These are phyloP conservation scores for Candida coleopterorum DNA, from an alignment of 805 yeast species.

Conservation along the genomic window DNA sequence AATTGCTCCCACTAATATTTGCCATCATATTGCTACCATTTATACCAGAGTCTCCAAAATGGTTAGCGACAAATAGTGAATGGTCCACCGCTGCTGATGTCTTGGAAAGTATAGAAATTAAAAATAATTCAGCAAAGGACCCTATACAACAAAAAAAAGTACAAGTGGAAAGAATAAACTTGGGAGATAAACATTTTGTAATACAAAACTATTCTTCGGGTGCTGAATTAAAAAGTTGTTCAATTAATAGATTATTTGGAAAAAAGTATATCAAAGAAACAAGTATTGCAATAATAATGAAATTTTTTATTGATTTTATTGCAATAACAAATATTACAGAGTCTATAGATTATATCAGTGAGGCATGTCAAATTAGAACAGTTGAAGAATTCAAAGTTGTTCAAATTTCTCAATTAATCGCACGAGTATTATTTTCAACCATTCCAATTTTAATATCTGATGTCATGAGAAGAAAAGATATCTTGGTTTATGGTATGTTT, in stretches of 20 bases:
- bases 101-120: constrained; percentile 8
- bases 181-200: constrained; percentile 19
- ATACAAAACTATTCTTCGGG: constrained; percentile 21
- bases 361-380: constrained; percentile 41
- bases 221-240: constrained; percentile 15
- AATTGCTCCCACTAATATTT: constrained; percentile 16
- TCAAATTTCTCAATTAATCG: constrained; percentile 22
- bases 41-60: constrained; percentile 30
- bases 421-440: constrained; percentile 37
- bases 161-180: constrained; percentile 6
- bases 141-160: constrained; percentile 13
- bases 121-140: constrained; percentile 9
- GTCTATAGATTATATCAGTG: constrained; percentile 43
- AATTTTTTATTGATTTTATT: constrained; percentile 41
- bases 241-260: constrained; percentile 29
- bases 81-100: constrained; percentile 34
- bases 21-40: constrained; percentile 16
- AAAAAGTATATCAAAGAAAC: constrained; percentile 29
- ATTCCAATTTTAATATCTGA: constrained; percentile 43
- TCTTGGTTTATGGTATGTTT: constrained; percentile 39
- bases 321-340: constrained; percentile 42
- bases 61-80: constrained; percentile 22
- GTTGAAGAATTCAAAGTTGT: constrained; percentile 2
- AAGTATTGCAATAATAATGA: constrained; percentile 33
- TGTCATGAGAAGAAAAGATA: constrained; percentile 43